Evolutionary conservation across 495 filamentous ascomycete species (phyloP).

Genomic region (Podospora didyma): DNA sequence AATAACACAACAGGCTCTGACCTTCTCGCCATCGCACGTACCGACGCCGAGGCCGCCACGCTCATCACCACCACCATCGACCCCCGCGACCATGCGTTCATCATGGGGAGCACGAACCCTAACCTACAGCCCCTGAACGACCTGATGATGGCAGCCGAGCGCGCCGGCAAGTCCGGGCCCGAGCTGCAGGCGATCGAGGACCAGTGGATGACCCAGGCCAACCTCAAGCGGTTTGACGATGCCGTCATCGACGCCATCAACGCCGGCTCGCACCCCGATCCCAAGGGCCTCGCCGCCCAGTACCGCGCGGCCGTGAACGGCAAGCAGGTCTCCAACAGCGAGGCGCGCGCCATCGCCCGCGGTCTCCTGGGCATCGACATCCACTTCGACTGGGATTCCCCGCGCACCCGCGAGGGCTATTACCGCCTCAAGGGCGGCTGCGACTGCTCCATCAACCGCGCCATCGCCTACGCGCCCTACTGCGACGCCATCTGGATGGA

Average conservation of each 20-base stretch:
- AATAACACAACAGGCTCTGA: conserved; percentile 54
- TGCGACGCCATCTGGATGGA: conserved; percentile 99
- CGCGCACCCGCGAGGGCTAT: conserved; percentile 89
- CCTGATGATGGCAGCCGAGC: conserved; percentile 84
- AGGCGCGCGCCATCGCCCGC: conserved; percentile 80
- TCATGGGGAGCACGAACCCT: conserved; percentile 85
- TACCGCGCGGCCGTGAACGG: conserved; percentile 67
- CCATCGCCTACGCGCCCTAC: conserved; percentile 89
- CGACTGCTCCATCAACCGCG: conserved; percentile 87
- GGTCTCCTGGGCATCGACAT: conserved; percentile 76
- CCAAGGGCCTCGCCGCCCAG: conserved; percentile 58
- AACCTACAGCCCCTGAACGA: conserved; percentile 80
- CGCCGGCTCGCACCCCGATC: conserved; percentile 52
- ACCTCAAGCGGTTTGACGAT: conserved; percentile 85
- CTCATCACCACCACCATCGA: conserved; percentile 97
- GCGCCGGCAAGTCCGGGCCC: conserved; percentile 72
- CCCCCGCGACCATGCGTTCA: conserved; percentile 88
- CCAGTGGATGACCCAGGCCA: conserved; percentile 75
- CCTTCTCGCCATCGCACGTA: conserved; percentile 86
- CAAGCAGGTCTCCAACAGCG: conserved; percentile 68
- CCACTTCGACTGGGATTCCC: conserved; percentile 88
- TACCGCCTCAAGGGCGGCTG: conserved; percentile 90
- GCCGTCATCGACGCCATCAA: conserved; percentile 82
- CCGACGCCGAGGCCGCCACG: conserved; percentile 95
- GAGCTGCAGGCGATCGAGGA: conserved; percentile 92